Evolutionary conservation across 1,139 yeast species (phyloP), one percentile per base, ranked within the genome.

Genomic region (Kodamaea fungicola): DNA sequence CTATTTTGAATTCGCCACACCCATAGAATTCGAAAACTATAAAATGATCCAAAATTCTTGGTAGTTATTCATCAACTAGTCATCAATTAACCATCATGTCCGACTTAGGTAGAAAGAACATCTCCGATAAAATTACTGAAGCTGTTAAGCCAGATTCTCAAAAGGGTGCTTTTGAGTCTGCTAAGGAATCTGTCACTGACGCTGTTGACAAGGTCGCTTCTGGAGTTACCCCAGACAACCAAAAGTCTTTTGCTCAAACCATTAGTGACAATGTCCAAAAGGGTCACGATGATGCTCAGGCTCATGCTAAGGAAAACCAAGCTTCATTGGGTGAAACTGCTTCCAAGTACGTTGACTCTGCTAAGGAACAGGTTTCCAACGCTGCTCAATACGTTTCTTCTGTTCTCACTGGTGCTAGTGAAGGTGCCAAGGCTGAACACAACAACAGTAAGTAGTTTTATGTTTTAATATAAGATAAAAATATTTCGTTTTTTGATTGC

Each of bases 41-140:
- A 16, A 16, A 16, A 4, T 16, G 25, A 25, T 30, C 12, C 7
- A 10, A 3, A n/a, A n/a, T n/a, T n/a, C n/a, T n/a, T n/a, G n/a
- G n/a, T n/a, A n/a, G n/a, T n/a, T 4, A 31, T 10, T 22, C 28
- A 25, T 23, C 28, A 7, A 10, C 10, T 23, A 10, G 2, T 23
- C 22, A 22, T 27, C 30, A 33, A 26, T 9, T 16, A 16, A 7
- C 7, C 16, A 35, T 28, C 13, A 83, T 83, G 89, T 78, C 89
- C 54, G 89, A 83, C 76, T 62, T 74, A 47, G 87, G 86, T 51
- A 84, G 95, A 83, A 86, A 86, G 65, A 65, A 74, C 59, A 71
- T 88, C 54, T 53, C 82, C 49, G 83, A 80, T 60, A 86, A 87
- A 67, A 66, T 76, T 47, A 41, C 71, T 41, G 96, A 87, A 73